Percentiles rank a stretch among this genome's conserved stretches.
phyloP scores from a whole-genome alignment of 176 grass and related monocot species.

The Dendrocalamus sinicus region DNA sequence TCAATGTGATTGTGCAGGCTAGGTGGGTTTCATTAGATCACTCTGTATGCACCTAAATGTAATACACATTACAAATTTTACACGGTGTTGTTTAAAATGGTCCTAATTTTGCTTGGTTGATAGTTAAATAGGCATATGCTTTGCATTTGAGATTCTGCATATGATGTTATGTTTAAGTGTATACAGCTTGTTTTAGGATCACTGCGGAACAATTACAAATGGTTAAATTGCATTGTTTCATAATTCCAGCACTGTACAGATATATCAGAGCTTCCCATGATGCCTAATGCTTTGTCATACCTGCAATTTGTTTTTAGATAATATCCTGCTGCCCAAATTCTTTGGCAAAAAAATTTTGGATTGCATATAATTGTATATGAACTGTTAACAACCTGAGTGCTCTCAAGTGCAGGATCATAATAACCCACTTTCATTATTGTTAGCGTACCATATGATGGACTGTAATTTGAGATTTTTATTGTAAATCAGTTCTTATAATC shows the following conservation, averaged over 20 bases:
- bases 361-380: background rate
- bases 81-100: too few relatives aligned
- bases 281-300: background rate
- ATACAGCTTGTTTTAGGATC: too few relatives aligned
- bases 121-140: too few relatives aligned
- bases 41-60: too few relatives aligned
- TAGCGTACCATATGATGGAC: background rate
- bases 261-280: too few relatives aligned
- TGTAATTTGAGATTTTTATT: constrained; percentile 18
- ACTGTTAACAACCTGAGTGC: background rate
- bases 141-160: too few relatives aligned
- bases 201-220: too few relatives aligned
- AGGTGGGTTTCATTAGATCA: background rate
- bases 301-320: background rate
- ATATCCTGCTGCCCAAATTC: background rate
- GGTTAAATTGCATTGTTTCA: too few relatives aligned
- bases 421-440: background rate
- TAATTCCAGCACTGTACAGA: too few relatives aligned
- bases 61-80: too few relatives aligned
- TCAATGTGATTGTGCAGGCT: background rate
- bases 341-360: background rate
- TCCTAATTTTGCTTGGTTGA: too few relatives aligned
- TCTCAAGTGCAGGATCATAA: background rate
- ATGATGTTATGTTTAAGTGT: too few relatives aligned
- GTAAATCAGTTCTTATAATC: background rate